Percentiles rank a stretch among this genome's conserved stretches.
Evolutionary conservation across 2,329 filamentous ascomycete species (phyloP).

Genomic region (Incumbomyces delicatus): DNA sequence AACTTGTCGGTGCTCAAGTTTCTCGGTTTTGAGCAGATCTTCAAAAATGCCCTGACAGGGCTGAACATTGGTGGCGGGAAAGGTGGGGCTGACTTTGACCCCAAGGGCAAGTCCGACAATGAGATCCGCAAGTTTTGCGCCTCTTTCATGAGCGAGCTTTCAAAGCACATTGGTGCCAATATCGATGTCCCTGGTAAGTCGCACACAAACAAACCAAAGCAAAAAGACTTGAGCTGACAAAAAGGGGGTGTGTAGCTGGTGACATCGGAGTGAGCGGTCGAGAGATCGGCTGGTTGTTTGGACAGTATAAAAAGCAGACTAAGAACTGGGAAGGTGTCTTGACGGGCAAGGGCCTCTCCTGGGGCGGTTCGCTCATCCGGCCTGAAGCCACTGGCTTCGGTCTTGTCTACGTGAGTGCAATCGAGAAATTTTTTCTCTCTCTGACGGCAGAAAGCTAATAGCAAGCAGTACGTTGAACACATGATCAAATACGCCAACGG

Average conservation of each 20-base stretch:
- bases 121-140: conserved; percentile 97
- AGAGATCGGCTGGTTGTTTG: conserved; percentile 92
- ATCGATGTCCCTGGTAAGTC: conserved; percentile 67
- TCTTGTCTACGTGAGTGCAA: conserved; percentile 64
- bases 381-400: conserved; percentile 96
- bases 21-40: conserved; percentile 97
- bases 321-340: conserved; percentile 94
- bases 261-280: conserved; percentile 90
- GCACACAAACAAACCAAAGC: background rate
- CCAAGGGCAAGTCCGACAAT: conserved; percentile 94
- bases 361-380: conserved; percentile 89
- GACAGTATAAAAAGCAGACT: conserved; percentile 76
- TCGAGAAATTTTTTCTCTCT: too few species aligned
- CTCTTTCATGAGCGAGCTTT: conserved; percentile 90
- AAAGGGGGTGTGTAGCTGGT: conserved; percentile 48
- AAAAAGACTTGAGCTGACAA: conserved; percentile 8
- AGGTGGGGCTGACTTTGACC: conserved; percentile 96
- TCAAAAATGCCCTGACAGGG: conserved; percentile 98
- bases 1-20: conserved; percentile 76
- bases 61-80: conserved; percentile 94
- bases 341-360: conserved; percentile 86
- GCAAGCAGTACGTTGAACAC: conserved; percentile 65
- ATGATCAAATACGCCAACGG: conserved; percentile 79
- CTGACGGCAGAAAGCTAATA: too few species aligned
- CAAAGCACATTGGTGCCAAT: conserved; percentile 90